Conservation (phyloP, 1,284 basidiomycete species). For the Cryptococcus sp. region DNA sequence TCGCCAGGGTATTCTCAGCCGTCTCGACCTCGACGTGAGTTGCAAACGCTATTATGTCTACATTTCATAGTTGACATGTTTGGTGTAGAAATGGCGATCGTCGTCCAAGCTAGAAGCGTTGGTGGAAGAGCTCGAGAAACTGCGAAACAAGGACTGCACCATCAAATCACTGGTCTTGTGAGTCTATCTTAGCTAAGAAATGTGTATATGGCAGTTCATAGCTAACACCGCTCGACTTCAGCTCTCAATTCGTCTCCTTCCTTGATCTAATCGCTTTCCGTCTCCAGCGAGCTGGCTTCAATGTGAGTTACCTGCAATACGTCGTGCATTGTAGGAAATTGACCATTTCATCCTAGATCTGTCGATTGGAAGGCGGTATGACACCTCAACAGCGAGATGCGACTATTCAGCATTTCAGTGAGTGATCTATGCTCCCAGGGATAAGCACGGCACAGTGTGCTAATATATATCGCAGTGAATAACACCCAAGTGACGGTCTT, state of each 20-base stretch:
- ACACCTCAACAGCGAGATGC: conserved; percentile 92
- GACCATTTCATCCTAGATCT: conserved; percentile 61
- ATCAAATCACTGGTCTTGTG: conserved; percentile 90
- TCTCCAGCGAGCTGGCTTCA: conserved; percentile 87
- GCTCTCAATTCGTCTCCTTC: conserved; percentile 50
- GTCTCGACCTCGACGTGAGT: conserved; percentile 73
- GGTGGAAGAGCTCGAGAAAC: conserved; percentile 85
- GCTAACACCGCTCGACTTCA: conserved; percentile 3
- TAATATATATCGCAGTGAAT: conserved; percentile 62
- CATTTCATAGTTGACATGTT: background rate
- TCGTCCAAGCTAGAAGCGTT: conserved; percentile 97
- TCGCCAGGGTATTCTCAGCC: conserved; percentile 89
- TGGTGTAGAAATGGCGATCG: conserved; percentile 73
- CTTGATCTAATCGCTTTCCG: conserved; percentile 85
- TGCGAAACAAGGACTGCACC: conserved; percentile 80
- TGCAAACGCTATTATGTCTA: background rate
- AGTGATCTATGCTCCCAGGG: conserved; percentile 38
- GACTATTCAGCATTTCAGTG: conserved; percentile 92
- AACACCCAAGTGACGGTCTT: conserved; percentile 95
- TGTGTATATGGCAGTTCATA: background rate
- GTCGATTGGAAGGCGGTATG: conserved; percentile 95
- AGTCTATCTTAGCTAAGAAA: conserved; percentile 69
- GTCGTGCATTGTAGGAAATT: background rate
- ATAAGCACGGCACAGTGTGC: conserved; percentile 3
- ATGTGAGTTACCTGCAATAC: conserved; percentile 56